These are phyloP conservation scores for Tuctoria greenei DNA, from an alignment of 176 grass and related monocot genomes.

Conservation along the genomic window DNA sequence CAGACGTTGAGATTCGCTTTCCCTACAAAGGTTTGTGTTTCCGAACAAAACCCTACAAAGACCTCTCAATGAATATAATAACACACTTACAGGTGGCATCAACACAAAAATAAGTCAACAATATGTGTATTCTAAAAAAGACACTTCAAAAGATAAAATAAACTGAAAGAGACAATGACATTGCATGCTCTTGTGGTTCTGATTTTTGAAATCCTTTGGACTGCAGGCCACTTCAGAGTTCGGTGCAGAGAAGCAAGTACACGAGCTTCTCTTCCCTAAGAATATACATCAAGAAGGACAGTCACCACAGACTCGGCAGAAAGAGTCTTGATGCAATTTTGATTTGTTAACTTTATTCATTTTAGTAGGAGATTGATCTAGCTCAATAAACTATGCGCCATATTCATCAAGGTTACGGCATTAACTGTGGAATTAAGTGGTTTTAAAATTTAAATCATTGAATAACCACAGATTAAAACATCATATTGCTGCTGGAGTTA, in stretches of 20 bases:
- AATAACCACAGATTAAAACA: background rate
- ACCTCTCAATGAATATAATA: background rate
- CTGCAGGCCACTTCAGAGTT: conserved; percentile 81
- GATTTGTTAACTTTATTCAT: conserved; percentile 16
- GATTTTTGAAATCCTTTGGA: conserved; percentile 17
- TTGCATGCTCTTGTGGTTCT: conserved; percentile 22
- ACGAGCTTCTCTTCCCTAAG: conserved; percentile 76
- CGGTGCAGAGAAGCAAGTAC: conserved; percentile 73
- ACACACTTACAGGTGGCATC: background rate
- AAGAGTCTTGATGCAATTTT: conserved; percentile 46
- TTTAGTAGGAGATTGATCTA: conserved; percentile 34
- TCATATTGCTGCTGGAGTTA: background rate
- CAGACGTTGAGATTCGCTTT: conserved; percentile 89
- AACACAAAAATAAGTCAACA: background rate
- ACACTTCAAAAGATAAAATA: background rate
- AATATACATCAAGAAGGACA: conserved; percentile 55
- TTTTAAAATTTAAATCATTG: background rate
- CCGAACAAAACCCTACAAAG: background rate
- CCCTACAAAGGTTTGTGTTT: conserved; percentile 46
- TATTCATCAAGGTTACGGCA: background rate
- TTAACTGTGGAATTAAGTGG: background rate
- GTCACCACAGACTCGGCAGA: conserved; percentile 57
- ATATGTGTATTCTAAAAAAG: background rate
- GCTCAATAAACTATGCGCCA: conserved; percentile 9
- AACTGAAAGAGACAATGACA: background rate